Evolutionary conservation across 768 basidiomycete genomes (phyloP), one percentile per base, ranked within the genome.

Genomic region (Rhodotorula diobovata): DNA sequence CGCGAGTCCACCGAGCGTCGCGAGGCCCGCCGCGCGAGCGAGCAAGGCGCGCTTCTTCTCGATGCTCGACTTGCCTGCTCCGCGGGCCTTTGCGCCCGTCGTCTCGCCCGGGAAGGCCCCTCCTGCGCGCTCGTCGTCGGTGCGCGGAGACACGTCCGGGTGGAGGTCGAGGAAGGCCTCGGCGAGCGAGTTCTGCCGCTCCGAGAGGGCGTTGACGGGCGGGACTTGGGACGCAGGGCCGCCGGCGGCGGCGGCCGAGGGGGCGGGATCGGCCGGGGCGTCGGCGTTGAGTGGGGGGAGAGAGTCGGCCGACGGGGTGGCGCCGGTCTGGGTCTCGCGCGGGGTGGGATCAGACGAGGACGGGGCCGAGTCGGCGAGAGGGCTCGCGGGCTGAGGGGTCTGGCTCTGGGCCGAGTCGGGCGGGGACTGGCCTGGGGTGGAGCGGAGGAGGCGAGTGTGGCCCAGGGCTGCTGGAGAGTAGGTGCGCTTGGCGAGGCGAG

Each of bases 31-130:
- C 2, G 87, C 76, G 46, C 89, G 82, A 11, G 85, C 84, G 76
- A 87, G 80, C 70, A 84, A 81, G 72, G 85, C 82, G 70, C 91
- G 84, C 77, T 84, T 84, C 75, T 85, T 84, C 81, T 96, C 95
- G 71, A 88, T 89, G 61, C 87, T 87, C 28, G 89, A 89, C 63
- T 92, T 84, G 23, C 87, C 86, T 61, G 89, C 88, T 76, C 88
- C 90, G 61, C 66, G 56, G 43, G 74, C 74, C 35, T 61, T 62
- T 15, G 72, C 74, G 45, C 68, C 67, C 45, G 73, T 71, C 54
- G 66, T 50, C 46, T 68, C 66, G 37, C 76, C 67, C 28, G 65
- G 65, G 63, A 71, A 67, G 46, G 61, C 56, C 57, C 46, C 48
- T 16, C 61, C 51, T 32, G 30, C 34, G 51, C 57, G 20, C 56